Evolutionary conservation across 1,139 yeast species (phyloP).

Genomic region (Blastobotrys apis): DNA sequence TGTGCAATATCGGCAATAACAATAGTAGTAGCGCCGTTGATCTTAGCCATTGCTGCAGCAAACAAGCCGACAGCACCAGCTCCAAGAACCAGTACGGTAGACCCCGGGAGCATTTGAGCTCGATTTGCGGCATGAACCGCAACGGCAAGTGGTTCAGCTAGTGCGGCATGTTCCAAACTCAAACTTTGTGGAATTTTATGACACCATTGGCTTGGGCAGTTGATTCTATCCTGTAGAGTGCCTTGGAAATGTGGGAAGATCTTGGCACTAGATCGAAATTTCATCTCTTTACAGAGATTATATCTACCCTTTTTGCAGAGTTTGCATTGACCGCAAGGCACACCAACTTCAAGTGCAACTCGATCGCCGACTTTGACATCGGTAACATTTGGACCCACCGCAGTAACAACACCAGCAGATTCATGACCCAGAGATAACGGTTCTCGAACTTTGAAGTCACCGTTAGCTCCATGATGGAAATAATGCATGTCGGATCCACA

Average conservation of each 20-base stretch:
- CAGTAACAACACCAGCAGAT: constrained; percentile 63
- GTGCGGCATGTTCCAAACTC: constrained; percentile 77
- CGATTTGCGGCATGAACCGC: constrained; percentile 78
- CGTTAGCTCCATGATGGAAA: constrained; percentile 74
- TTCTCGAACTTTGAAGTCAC: constrained; percentile 39
- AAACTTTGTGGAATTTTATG: constrained; percentile 74
- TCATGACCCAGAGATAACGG: constrained; percentile 58
- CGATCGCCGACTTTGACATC: constrained; percentile 34
- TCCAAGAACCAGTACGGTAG: constrained; percentile 73
- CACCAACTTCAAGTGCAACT: constrained; percentile 76
- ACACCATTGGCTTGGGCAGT: constrained; percentile 76
- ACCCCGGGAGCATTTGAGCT: constrained; percentile 63
- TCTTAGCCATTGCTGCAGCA: constrained; percentile 69
- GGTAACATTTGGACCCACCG: constrained; percentile 60
- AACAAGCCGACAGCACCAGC: constrained; percentile 92
- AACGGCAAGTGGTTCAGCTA: constrained; percentile 83
- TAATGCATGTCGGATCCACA: constrained; percentile 89
- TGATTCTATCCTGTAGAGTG: constrained; percentile 69
- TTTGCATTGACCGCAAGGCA: constrained; percentile 70
- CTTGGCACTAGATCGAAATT: constrained; percentile 67
- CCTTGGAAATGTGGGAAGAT: constrained; percentile 66
- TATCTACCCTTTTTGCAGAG: constrained; percentile 73
- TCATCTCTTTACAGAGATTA: constrained; percentile 78
- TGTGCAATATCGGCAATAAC: constrained; percentile 49
- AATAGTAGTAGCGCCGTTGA: constrained; percentile 71